Conservation (phyloP, 208 protist species). For the Vickermania spadyakhi region DNA sequence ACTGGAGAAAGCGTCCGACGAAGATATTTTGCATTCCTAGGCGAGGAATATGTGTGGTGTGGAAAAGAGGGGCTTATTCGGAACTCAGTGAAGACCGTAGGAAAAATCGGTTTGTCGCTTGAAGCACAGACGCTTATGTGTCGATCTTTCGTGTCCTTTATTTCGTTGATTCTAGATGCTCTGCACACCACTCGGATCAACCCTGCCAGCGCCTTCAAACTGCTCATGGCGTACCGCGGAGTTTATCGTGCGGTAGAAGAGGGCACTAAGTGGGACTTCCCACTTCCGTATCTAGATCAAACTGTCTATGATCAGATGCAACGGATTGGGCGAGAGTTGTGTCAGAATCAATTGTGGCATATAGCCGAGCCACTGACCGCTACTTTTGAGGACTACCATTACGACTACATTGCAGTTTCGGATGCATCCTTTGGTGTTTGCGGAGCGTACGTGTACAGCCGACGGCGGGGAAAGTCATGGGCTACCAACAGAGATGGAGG, state of each 20-base stretch:
- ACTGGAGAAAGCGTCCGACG: slow-evolving; percentile 1
- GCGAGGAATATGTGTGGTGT: slow-evolving; percentile 14
- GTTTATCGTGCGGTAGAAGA: neutral
- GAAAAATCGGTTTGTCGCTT: slow-evolving; percentile 5
- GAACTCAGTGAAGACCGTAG: slow-evolving; percentile 10
- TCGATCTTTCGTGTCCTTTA: slow-evolving; percentile 3
- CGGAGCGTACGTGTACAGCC: neutral
- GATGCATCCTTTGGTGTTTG: neutral
- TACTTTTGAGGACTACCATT: neutral
- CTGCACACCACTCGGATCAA: slow-evolving; percentile 4
- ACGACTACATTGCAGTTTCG: neutral
- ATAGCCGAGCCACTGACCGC: neutral
- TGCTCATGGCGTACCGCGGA: slow-evolving; percentile 2
- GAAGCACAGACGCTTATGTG: neutral
- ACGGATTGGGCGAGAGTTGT: neutral
- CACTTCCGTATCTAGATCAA: neutral
- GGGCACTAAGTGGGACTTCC: neutral
- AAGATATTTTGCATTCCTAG: slow-evolving; percentile 6
- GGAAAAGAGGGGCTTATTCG: slow-evolving; percentile 4
- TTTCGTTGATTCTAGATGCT: neutral
- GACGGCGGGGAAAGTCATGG: neutral
- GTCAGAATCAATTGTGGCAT: slow-evolving; percentile 1
- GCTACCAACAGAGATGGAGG: neutral
- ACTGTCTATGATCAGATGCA: neutral
- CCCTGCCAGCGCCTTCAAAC: neutral